phyloP scores from a whole-genome alignment of 2,329 filamentous ascomycete species.

The Colletotrichum simmondsii region DNA sequence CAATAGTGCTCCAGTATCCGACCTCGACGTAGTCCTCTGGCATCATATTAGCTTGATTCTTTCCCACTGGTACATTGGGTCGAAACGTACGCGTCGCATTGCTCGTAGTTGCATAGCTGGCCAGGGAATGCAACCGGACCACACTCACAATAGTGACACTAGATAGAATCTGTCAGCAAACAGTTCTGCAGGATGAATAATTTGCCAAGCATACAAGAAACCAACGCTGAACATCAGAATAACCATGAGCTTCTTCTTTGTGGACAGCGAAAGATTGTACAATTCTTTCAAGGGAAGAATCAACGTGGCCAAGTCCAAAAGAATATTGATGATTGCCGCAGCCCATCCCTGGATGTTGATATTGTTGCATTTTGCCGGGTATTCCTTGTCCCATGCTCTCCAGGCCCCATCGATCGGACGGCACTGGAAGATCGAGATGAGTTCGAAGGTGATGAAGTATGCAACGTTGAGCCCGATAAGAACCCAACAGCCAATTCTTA shows the following conservation, averaged over 20 bases:
- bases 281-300: conserved; percentile 53
- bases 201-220: conserved; percentile 40
- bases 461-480: conserved; percentile 40
- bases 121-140: conserved; percentile 42
- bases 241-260: conserved; percentile 55
- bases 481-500: conserved; percentile 40
- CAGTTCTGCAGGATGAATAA: no score
- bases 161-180: not conserved
- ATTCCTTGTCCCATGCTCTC: conserved; percentile 41
- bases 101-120: conserved; percentile 34
- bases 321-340: conserved; percentile 44
- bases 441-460: conserved; percentile 40
- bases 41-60: conserved; percentile 42
- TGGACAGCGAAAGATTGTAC: conserved; percentile 48
- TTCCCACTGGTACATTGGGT: not conserved
- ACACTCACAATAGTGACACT: conserved; percentile 47
- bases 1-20: conserved; percentile 33
- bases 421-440: conserved; percentile 41
- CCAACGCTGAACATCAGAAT: conserved; percentile 58
- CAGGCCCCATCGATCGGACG: conserved; percentile 21
- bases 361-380: conserved; percentile 42
- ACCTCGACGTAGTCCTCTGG: conserved; percentile 40
- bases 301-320: conserved; percentile 44
- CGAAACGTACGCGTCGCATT: conserved; percentile 30
- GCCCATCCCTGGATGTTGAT: conserved; percentile 44